phyloP scores from a whole-genome alignment of 78 protist species.

The Speleostelium caveatum region DNA sequence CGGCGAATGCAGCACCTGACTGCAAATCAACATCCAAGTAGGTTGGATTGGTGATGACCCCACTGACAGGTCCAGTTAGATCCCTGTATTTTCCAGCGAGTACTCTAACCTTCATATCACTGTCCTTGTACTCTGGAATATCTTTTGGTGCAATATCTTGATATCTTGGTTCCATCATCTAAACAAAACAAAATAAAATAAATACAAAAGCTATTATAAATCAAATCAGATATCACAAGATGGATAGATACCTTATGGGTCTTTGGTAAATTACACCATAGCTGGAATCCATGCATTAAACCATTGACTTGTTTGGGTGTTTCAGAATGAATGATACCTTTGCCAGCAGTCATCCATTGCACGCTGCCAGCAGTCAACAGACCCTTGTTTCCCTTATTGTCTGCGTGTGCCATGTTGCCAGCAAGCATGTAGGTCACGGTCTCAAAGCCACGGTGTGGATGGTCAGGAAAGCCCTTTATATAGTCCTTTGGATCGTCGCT shows the following conservation, averaged over 20 bases:
- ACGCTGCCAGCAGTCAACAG: too few species aligned
- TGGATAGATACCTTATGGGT: conserved; percentile 83
- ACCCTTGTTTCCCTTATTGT: conserved; percentile 79
- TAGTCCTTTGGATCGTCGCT: conserved; percentile 51
- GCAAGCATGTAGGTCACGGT: too few species aligned
- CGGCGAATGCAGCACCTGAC: conserved; percentile 19
- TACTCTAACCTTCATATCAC: not conserved
- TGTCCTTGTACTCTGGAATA: not conserved
- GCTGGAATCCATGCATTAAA: conserved; percentile 73
- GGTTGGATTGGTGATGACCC: conserved; percentile 53
- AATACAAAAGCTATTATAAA: too few species aligned
- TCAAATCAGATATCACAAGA: too few species aligned
- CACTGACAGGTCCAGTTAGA: conserved; percentile 26
- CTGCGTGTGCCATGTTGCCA: conserved; percentile 82
- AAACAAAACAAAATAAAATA: too few species aligned
- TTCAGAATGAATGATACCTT: conserved; percentile 90
- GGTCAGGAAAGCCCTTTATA: conserved; percentile 84
- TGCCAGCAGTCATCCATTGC: conserved; percentile 95
- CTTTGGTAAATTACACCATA: conserved; percentile 89
- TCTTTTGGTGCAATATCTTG: conserved; percentile 7
- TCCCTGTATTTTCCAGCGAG: conserved; percentile 55
- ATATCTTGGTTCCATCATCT: too few species aligned
- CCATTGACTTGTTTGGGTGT: conserved; percentile 48
- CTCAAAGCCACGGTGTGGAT: too few species aligned
- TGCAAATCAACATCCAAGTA: conserved; percentile 41